Conservation (phyloP, 73 alveolate species). For the Paramecium sexaurelia region DNA sequence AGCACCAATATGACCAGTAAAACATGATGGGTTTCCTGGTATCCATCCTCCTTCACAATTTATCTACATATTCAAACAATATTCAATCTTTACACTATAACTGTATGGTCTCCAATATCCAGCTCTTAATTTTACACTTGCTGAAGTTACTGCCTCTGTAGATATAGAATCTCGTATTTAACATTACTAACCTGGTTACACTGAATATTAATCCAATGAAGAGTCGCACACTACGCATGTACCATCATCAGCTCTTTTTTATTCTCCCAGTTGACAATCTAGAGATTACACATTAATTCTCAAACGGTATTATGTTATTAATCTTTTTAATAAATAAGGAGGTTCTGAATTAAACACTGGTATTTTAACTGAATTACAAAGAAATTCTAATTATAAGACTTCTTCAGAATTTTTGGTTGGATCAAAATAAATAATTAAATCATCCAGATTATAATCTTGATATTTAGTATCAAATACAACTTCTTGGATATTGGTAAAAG, state of each 20-base stretch:
- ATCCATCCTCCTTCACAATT: slow-evolving; percentile 54
- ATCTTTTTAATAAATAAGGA: background rate
- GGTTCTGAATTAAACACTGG: slow-evolving; percentile 10
- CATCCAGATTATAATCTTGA: slow-evolving; percentile 23
- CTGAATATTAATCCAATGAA: background rate
- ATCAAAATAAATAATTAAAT: background rate
- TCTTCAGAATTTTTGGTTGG: background rate
- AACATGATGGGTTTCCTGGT: slow-evolving; percentile 50
- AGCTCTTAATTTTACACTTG: background rate
- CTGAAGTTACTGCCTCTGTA: background rate
- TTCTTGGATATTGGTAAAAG: background rate
- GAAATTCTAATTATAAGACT: background rate
- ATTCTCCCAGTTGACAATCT: slow-evolving; percentile 12
- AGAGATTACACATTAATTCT: background rate
- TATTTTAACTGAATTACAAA: slow-evolving; percentile 14
- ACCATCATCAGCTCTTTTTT: background rate
- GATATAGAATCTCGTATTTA: background rate
- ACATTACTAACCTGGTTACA: background rate
- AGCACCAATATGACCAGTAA: slow-evolving; percentile 49
- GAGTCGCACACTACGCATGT: background rate
- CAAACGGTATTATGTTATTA: background rate
- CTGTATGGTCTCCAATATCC: slow-evolving; percentile 34
- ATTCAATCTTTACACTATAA: background rate
- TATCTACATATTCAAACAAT: background rate
- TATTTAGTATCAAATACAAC: background rate